phyloP scores from a whole-genome alignment of 306 rosid genomes.

The Fragaria iinumae region DNA sequence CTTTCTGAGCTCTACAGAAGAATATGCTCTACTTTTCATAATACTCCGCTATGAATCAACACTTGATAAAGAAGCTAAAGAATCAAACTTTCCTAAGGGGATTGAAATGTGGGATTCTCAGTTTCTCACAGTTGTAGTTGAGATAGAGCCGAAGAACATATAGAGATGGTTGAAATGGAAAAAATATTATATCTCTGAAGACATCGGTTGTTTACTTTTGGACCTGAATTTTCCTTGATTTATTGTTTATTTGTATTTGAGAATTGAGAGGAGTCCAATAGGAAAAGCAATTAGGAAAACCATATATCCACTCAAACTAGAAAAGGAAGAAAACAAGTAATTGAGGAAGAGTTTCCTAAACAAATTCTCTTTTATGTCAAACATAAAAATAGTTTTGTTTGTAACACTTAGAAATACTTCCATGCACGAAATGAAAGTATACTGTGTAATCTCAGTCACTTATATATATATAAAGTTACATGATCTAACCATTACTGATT shows the following conservation, averaged over 20 bases:
- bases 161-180: constrained; percentile 5
- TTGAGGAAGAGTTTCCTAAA: not conserved
- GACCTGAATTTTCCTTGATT: not conserved
- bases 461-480: too few relatives aligned
- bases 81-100: not conserved
- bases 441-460: too few relatives aligned
- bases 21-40: constrained; percentile 1
- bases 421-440: too few relatives aligned
- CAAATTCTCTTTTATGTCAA: too few relatives aligned
- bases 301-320: not conserved
- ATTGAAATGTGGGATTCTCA: constrained; percentile 5
- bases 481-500: too few relatives aligned
- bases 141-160: not conserved
- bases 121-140: not conserved
- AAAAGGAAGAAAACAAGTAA: not conserved
- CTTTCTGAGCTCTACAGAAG: constrained; percentile 10
- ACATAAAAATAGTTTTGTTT: too few relatives aligned
- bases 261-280: not conserved
- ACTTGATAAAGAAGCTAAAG: not conserved
- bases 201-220: not conserved
- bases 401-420: too few relatives aligned
- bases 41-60: not conserved
- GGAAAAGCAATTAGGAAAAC: not conserved
- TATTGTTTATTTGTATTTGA: not conserved
- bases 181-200: not conserved